These are phyloP conservation scores for Naegleria fowleri DNA, from an alignment of 208 protist genomes.

Conservation along the genomic window DNA sequence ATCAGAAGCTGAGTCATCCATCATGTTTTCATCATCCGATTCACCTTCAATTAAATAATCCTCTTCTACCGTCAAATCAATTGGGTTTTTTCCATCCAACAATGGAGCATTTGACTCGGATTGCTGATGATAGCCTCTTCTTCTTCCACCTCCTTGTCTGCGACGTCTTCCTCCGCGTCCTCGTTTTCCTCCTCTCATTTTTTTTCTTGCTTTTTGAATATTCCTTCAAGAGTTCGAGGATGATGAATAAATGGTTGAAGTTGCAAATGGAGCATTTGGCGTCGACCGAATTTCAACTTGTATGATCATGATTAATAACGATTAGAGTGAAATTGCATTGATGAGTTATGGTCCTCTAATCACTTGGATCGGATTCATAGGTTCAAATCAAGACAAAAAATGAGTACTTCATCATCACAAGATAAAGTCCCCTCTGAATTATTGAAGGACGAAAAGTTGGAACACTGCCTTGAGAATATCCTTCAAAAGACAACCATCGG, in stretches of 20 bases:
- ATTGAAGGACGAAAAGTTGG: conserved; percentile 21
- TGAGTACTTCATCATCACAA: background rate
- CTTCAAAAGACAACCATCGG: conserved; percentile 11
- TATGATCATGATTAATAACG: no score
- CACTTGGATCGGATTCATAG: no score
- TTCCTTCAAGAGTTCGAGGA: no score
- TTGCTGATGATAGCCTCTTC: background rate
- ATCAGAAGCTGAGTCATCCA: background rate
- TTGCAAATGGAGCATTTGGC: no score
- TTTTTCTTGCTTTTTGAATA: background rate
- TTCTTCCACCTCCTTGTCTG: background rate
- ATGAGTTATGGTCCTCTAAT: no score
- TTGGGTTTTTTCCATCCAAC: background rate
- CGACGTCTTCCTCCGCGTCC: background rate
- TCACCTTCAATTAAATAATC: background rate
- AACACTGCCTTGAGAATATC: conserved; percentile 4
- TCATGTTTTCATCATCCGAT: background rate
- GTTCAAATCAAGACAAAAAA: background rate
- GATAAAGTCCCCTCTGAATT: conserved; percentile 19
- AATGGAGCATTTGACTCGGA: background rate
- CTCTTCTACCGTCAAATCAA: background rate
- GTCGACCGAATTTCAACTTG: no score
- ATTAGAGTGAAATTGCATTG: no score
- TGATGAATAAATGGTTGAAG: no score
- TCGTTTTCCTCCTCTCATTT: background rate